Conservation (phyloP, 345 rosid species). For the Arabidopsis thaliana region DNA sequence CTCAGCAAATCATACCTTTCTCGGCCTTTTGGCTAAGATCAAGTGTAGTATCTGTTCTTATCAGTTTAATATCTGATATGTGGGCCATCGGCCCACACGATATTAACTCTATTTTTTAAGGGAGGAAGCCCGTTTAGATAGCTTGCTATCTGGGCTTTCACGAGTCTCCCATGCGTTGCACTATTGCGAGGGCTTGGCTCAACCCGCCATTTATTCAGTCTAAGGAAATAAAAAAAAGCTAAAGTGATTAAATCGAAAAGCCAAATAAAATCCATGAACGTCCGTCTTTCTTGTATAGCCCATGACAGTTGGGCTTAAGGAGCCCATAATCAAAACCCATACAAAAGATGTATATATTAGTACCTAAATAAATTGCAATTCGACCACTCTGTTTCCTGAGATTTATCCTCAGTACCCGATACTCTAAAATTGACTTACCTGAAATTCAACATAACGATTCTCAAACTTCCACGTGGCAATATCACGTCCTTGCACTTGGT, state of each 20-base stretch:
- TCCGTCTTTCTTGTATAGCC: too few relatives aligned
- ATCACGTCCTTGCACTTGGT: background rate
- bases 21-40: conserved; percentile 81
- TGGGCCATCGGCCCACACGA: conserved; percentile 8
- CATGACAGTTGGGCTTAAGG: too few relatives aligned
- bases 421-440: background rate
- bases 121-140: background rate
- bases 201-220: background rate
- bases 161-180: conserved; percentile 17
- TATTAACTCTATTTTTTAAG: conserved; percentile 10
- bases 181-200: conserved; percentile 6
- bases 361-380: background rate
- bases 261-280: too few relatives aligned
- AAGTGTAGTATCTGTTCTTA: conserved; percentile 73
- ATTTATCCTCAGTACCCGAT: background rate
- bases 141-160: background rate
- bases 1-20: conserved; percentile 51
- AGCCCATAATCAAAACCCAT: too few relatives aligned
- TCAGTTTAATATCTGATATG: conserved; percentile 39
- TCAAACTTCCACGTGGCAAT: conserved; percentile 33
- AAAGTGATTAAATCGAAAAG: too few relatives aligned
- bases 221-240: background rate
- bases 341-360: too few relatives aligned
- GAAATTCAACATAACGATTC: background rate
- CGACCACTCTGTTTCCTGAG: background rate